These are phyloP conservation scores for Lentinula novae-zelandiae DNA, from an alignment of 1,284 basidiomycete genomes.

Conservation along the genomic window DNA sequence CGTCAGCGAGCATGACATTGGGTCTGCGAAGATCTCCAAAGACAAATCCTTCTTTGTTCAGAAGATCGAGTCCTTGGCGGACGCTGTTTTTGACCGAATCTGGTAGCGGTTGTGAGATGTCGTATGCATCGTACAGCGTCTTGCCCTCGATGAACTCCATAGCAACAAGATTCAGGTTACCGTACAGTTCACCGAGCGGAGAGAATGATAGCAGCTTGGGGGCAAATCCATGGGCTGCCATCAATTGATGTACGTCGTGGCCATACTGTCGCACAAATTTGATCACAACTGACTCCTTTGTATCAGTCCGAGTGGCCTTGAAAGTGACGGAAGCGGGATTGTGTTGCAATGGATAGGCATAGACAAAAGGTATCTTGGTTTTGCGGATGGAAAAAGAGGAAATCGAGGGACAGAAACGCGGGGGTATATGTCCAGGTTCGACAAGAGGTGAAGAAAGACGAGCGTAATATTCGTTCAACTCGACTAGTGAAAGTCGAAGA, in stretches of 20 bases:
- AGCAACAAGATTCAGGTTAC: slow-evolving; percentile 5
- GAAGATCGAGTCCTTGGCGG: neutral
- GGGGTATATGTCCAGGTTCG: neutral
- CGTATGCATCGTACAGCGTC: neutral
- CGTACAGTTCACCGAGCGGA: neutral
- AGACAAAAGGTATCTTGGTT: neutral
- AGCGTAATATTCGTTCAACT: slow-evolving; percentile 2
- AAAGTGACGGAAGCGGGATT: slow-evolving; percentile 7
- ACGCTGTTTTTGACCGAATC: neutral
- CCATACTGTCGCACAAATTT: slow-evolving; percentile 17
- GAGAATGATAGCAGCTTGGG: slow-evolving; percentile 9
- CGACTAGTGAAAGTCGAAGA: neutral
- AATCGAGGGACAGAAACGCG: slow-evolving; percentile 12
- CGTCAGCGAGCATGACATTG: slow-evolving; percentile 8
- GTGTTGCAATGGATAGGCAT: slow-evolving; percentile 1
- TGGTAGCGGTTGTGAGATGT: neutral
- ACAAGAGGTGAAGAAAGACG: neutral
- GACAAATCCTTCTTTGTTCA: neutral
- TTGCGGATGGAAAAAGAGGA: neutral
- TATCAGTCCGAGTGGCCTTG: neutral
- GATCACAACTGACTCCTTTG: slow-evolving; percentile 6
- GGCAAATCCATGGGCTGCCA: slow-evolving; percentile 12
- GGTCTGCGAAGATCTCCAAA: slow-evolving; percentile 11
- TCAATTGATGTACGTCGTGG: slow-evolving; percentile 9
- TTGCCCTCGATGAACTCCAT: slow-evolving; percentile 12